Evolutionary conservation across 1,284 basidiomycete species (phyloP), one percentile per base, ranked within the genome.

Genomic region (Apiotrichum veenhuisii): DNA sequence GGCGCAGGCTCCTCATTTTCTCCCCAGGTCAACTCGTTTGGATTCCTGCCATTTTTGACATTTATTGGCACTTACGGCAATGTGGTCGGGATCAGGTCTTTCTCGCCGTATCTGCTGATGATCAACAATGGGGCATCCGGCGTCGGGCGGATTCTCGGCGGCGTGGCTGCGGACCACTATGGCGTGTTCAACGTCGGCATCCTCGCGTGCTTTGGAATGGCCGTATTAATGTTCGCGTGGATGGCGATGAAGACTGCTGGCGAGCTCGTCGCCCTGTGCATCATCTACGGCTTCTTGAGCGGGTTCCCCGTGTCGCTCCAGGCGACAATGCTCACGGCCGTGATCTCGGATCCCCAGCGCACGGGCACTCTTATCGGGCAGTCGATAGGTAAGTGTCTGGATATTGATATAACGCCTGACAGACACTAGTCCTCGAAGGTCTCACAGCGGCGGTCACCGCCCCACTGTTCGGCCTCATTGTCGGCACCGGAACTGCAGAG

Each of bases 41-140:
- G 62, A 1, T 72, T 64, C 64, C 67, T 67, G 50, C 50, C 59
- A n/a, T 65, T 67, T 34, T 55, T 64, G 17, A 57, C 58, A 23
- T 72, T 64, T 52, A 67, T 69, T 33, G 70, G 70, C 0, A 65
- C 64, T 3, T 71, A 62, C 50, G 67, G 66, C 0, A 34, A 56
- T 1, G 26, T 68, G 7, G 41, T 54, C 15, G 66, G 66, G n/a
- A 52, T 66, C 34, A 57, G 61, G 7, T 53, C 61, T n/a, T 58
- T 66, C 38, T 62, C 63, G 14, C 64, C 67, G 10, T 72, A 70
- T 57, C 57, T 72, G 34, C 54, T 72, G 61, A 50, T 66, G 33
- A 53, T 53, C 26, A 37, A 44, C 17, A 53, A 53, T 22, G 51
- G 33, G 2, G 33, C 51, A 3, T 45, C 43, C 3, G 34, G 33